Evolutionary conservation across 345 rosid genomes (phyloP), one percentile per base, ranked within the genome.

Genomic region (Trapa bicornis): DNA sequence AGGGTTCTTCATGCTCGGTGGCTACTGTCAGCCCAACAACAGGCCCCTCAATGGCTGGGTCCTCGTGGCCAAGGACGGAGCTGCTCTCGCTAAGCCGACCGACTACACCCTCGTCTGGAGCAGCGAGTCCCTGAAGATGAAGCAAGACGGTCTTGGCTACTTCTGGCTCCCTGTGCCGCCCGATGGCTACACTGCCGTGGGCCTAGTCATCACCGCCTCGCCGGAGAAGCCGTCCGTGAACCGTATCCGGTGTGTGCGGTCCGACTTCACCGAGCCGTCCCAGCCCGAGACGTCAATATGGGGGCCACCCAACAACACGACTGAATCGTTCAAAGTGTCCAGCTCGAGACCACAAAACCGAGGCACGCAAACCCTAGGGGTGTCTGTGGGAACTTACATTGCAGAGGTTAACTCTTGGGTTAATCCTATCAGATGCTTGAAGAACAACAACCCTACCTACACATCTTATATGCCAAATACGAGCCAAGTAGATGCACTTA

Each of bases 91-190:
- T 45, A 74, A 72, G 35, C 98, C 98, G 12, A 2, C 78, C 3
- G 98, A 90, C 76, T 93, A 87, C 77, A 81, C 77, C 56, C 96
- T 93, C 48, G 80, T 88, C 56, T 89, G 86, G 86, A 88, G 78
- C 78, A 88, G 94, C 5, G 88, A 88, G 64, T 73, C 87, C 32
- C 22, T 74, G 67, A 78, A 79, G 37, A 82, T 86, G 68, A 83
- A 84, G 70, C 92, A 88, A 78, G 92, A 86, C 7, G 86, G 89
- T 0, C 3, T 66, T 22, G 88, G 83, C 1, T 93, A 80, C n/a
- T 13, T 90, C 52, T 93, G 98, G 98, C 78, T 80, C 11, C 98
- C 98, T 1, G 64, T 61, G 5, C 76, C 97, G 0, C 90, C 94
- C 0, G 83, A 85, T 33, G 96, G 92, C 15, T 93, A 84, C 68